phyloP scores from a whole-genome alignment of 2,329 filamentous ascomycete genomes.

The Cordyceps cateniannulata region DNA sequence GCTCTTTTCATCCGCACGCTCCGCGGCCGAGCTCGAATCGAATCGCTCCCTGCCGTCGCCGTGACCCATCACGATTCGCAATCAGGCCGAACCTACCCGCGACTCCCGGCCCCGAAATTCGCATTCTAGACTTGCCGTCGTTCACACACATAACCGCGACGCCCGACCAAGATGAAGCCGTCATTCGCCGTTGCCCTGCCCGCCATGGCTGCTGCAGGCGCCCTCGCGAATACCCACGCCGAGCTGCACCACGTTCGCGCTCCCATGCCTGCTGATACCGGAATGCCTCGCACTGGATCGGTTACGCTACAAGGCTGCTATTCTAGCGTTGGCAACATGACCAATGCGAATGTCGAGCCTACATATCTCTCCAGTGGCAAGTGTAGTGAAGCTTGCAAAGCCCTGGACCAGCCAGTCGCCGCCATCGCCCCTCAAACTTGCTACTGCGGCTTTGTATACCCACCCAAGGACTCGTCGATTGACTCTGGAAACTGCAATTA shows the following conservation, averaged over 20 bases:
- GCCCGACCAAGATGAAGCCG: conserved; percentile 2
- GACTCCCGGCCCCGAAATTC: neutral
- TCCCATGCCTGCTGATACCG: conserved; percentile 23
- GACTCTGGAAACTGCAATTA: conserved; percentile 52
- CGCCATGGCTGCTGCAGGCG: conserved; percentile 23
- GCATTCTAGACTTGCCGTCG: neutral
- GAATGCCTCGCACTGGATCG: conserved; percentile 29
- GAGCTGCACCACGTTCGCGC: conserved; percentile 7
- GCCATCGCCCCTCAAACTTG: conserved; percentile 59
- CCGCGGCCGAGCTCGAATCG: neutral
- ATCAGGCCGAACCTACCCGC: neutral
- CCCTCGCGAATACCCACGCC: conserved; percentile 15
- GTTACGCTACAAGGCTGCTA: conserved; percentile 47
- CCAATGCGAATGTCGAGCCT: conserved; percentile 17
- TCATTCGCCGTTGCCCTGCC: conserved; percentile 17
- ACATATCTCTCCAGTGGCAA: conserved; percentile 29
- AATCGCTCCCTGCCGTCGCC: neutral
- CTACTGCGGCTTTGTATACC: conserved; percentile 66
- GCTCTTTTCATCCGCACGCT: neutral
- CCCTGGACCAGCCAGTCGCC: conserved; percentile 48
- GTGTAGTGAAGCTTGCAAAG: conserved; percentile 35
- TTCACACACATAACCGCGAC: neutral
- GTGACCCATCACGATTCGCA: neutral
- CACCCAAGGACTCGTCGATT: conserved; percentile 50
- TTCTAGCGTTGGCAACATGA: conserved; percentile 35